Evolutionary conservation across 768 basidiomycete species (phyloP).

Genomic region (Leucocoprinus sp.): DNA sequence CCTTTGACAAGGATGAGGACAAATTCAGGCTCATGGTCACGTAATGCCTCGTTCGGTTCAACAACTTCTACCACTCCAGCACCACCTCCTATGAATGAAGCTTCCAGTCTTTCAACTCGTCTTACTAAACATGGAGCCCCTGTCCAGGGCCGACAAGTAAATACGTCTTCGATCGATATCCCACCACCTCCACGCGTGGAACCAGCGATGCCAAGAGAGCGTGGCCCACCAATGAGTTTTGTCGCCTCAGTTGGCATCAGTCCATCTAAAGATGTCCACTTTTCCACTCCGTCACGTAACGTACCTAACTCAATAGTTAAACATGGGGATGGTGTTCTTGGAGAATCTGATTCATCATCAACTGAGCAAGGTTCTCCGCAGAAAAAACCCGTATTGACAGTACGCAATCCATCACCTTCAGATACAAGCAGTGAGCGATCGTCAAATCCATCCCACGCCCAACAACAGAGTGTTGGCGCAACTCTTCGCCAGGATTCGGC

Average conservation of each 20-base stretch:
- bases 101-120: constrained; percentile 5
- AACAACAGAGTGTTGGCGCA: background rate
- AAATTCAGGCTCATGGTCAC: constrained; percentile 10
- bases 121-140: background rate
- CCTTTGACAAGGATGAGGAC: constrained; percentile 4
- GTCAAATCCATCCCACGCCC: background rate
- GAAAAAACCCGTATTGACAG: constrained; percentile 4
- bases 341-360: background rate
- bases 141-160: background rate
- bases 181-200: background rate
- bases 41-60: background rate
- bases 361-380: background rate
- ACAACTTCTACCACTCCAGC: background rate
- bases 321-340: background rate
- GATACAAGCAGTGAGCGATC: constrained; percentile 6
- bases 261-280: background rate
- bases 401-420: constrained; percentile 7
- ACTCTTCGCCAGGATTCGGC: background rate
- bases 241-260: background rate
- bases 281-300: background rate
- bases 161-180: background rate
- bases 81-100: background rate
- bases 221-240: background rate
- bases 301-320: background rate
- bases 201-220: background rate